These are phyloP conservation scores for Ogataea chonburiensis DNA, from an alignment of 805 yeast species.

Conservation along the genomic window DNA sequence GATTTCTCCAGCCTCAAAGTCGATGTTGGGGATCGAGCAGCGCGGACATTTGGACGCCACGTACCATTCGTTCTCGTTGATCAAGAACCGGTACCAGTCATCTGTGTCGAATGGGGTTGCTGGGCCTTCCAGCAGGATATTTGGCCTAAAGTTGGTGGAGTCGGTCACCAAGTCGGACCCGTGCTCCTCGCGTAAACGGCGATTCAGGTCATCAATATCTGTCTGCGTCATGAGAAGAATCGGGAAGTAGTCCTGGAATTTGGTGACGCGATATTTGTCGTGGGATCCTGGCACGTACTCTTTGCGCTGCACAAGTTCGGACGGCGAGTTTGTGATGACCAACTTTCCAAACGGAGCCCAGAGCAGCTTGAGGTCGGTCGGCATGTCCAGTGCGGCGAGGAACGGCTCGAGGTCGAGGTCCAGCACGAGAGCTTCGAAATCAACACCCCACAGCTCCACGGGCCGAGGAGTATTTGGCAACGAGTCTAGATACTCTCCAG, in stretches of 20 bases:
- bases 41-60: conserved; percentile 31
- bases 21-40: conserved; percentile 28
- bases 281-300: conserved; percentile 10
- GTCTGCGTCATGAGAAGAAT: conserved; percentile 22
- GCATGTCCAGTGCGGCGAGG: conserved; percentile 14
- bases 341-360: conserved; percentile 26
- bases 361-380: conserved; percentile 17
- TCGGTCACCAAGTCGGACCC: conserved; percentile 8
- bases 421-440: conserved; percentile 21
- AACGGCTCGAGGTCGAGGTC: conserved; percentile 17
- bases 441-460: conserved; percentile 29
- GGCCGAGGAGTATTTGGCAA: conserved; percentile 3
- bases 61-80: conserved; percentile 21
- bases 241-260: conserved; percentile 31
- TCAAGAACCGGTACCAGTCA: conserved; percentile 24
- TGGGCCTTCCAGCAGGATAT: conserved; percentile 20
- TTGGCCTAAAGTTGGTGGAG: conserved; percentile 25
- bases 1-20: conserved; percentile 18
- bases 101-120: conserved; percentile 24
- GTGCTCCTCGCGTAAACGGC: conserved; percentile 4
- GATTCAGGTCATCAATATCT: conserved; percentile 24
- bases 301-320: conserved; percentile 6
- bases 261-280: conserved; percentile 20
- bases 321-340: conserved; percentile 27
- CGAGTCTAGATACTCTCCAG: conserved; percentile 9